These are phyloP conservation scores for Escovopsis sp. DNA, from an alignment of 2,329 filamentous ascomycete species.

Conservation along the genomic window DNA sequence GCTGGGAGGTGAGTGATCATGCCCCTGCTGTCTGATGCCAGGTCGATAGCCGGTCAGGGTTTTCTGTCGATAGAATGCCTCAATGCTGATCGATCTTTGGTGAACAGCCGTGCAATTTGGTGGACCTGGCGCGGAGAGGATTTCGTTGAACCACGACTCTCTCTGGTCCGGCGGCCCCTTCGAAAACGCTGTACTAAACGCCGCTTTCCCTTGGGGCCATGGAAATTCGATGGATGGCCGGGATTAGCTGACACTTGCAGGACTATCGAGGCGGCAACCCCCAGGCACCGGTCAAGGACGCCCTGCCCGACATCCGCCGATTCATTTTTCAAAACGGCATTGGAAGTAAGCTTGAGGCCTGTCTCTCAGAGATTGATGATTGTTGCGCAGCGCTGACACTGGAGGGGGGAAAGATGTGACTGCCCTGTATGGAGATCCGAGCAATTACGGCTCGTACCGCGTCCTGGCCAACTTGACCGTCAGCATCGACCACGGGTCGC, in stretches of 20 bases:
- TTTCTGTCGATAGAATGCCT: too few species aligned
- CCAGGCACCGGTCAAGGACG: not conserved
- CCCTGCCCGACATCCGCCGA: slow-evolving; percentile 3
- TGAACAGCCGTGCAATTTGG: slow-evolving; percentile 6
- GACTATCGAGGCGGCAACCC: slow-evolving; percentile 6
- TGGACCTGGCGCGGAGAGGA: slow-evolving; percentile 3
- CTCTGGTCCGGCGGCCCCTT: slow-evolving; percentile 8
- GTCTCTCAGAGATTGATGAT: too few species aligned
- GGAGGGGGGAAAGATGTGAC: slow-evolving; percentile 3
- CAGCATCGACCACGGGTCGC: not conserved
- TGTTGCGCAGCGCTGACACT: too few species aligned
- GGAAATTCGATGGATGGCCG: too few species aligned
- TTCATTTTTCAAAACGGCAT: slow-evolving; percentile 6
- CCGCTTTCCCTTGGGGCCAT: too few species aligned
- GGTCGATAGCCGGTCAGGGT: too few species aligned
- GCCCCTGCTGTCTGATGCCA: not conserved
- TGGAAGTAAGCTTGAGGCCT: slow-evolving; percentile 6
- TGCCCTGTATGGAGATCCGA: slow-evolving; percentile 2
- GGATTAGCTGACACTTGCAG: not conserved
- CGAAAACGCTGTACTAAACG: slow-evolving; percentile 3
- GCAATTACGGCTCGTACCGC: slow-evolving; percentile 5
- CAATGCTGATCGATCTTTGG: not conserved
- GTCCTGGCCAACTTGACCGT: slow-evolving; percentile 7
- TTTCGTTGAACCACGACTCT: slow-evolving; percentile 4
- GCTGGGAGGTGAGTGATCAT: slow-evolving; percentile 2